Evolutionary conservation across 768 basidiomycete genomes (phyloP), one percentile per base, ranked within the genome.

Genomic region (Scleroderma bovista): DNA sequence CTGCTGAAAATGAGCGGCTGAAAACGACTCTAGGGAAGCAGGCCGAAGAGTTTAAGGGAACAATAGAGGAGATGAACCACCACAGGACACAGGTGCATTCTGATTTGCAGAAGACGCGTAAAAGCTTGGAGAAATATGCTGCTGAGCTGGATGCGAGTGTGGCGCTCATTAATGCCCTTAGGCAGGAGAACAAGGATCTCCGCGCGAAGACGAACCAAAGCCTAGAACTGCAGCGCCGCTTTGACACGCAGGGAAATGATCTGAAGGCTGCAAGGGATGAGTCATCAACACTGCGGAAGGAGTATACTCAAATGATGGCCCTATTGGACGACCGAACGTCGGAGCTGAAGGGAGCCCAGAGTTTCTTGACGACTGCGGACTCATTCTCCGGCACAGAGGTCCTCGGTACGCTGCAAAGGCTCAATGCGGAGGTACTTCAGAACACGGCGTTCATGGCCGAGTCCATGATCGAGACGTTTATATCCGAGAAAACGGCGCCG

Each of bases 381-480:
- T 37, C 61, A 0, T 62, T 72, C 41, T 73, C 78, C 3, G 71
- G 69, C 3, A 70, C 70, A 6, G 78, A 83, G 29, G 70, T 80
- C 13, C 63, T 72, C 24, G 58, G 51, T 2, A 69, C 75, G 55
- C 61, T 81, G 13, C 69, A 73, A 42, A 63, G 65, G 15, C 59
- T 81, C n/a, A 76, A 80, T 44, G 60, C 73, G 7, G 72, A 73
- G 51, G 74, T 79, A 26, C 69, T 70, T 29, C 76, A 80, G 55
- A 71, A 70, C 15, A 74, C 77, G 2, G 73, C 75, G 0, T 69
- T 65, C 48, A 69, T 80, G 49, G 71, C 77, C 1, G 78, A 79
- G 49, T 57, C 70, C 31, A 68, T 80, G 49, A 69, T 75, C 2
- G 77, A 78, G 42, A 44, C 68, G 1, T 72, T 74, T 60, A 62